Percentiles rank a stretch among this genome's conserved stretches.
Conservation (phyloP, 108 stramenopile species). For the Fragilariopsis cylindrus region DNA sequence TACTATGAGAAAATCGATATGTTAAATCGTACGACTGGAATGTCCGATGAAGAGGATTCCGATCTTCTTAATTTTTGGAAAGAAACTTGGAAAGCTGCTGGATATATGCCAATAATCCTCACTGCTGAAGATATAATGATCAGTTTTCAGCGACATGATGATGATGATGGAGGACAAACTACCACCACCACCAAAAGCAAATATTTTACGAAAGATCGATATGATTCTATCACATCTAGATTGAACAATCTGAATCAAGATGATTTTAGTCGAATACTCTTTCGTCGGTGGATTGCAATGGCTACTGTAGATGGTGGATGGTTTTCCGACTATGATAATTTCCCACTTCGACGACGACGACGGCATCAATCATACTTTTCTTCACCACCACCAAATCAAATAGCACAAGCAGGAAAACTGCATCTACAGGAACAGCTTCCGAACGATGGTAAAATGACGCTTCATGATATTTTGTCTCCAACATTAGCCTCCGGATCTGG, state of each 20-base stretch:
- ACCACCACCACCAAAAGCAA: not conserved
- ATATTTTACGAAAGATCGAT: constrained; percentile 7
- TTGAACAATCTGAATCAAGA: constrained; percentile 17
- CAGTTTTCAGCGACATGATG: not conserved
- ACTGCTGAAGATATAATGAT: not conserved
- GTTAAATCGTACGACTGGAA: constrained; percentile 6
- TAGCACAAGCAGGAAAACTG: too few species aligned
- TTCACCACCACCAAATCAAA: too few species aligned
- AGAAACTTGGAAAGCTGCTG: constrained; percentile 23
- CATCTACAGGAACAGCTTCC: not conserved
- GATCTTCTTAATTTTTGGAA: constrained; percentile 27
- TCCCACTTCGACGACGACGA: constrained; percentile 9
- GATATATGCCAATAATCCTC: constrained; percentile 26
- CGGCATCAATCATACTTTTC: too few species aligned
- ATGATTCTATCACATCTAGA: not conserved
- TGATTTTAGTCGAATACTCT: constrained; percentile 11
- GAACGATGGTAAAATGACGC: not conserved
- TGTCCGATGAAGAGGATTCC: constrained; percentile 23
- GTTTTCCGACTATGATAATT: constrained; percentile 27
- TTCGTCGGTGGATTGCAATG: constrained; percentile 31
- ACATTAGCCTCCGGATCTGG: constrained; percentile 22
- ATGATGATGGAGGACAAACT: not conserved
- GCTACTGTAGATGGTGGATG: constrained; percentile 30
- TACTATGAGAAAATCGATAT: constrained; percentile 15
- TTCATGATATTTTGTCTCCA: constrained; percentile 22